Base-by-base conservation (phyloP, 192 early-diverging fungal species). In the Umbelopsis sp. region DNA sequence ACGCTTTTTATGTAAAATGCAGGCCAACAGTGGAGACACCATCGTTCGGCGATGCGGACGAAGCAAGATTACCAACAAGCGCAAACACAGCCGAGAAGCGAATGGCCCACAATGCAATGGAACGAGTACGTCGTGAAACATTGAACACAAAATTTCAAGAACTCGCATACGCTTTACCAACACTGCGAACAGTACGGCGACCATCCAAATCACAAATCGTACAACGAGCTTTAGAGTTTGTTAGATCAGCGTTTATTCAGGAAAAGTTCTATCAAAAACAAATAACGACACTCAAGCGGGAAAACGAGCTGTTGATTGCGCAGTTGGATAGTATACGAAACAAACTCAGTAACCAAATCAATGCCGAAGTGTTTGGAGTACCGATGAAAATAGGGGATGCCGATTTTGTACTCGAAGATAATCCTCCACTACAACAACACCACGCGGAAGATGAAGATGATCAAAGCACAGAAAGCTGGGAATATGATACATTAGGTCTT, bases 121-220 rank as follows among this genome's bases (percentile, higher is more conserved):
- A 92, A 72, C 79, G 91, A 10, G 90, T 89, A 46, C 80, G 91
- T 53, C 87, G 91, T 30, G 91, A 92, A 78, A 86, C 80, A n/a
- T 84, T 92, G 53, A 92, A 92, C 75, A 84, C 78, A 15, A 85
- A 89, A 77, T 92, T 92, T 77, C 90, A 90, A 74, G 89, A 92
- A 27, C 78, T 92, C 37, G 91, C 91, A 20, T 84, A 87, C 64
- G 85, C 91, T 23, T 78, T 92, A 22, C 91, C 90, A n/a, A 80
- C 88, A 13, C 85, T 92, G 23, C 78, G 75, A 64, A 79, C 86
- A 53, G 86, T 91, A 64, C 84, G 89, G 47, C 85, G 91, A 64
- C 91, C 91, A 23, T 87, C 86, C 70, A 92, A 92, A 71, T 89
- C 90, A 44, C 84, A 85, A 47, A 92, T 92, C 64, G 91, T 92